These are phyloP conservation scores for Plasmodium inui DNA, from an alignment of 169 alveolate species.

Conservation along the genomic window DNA sequence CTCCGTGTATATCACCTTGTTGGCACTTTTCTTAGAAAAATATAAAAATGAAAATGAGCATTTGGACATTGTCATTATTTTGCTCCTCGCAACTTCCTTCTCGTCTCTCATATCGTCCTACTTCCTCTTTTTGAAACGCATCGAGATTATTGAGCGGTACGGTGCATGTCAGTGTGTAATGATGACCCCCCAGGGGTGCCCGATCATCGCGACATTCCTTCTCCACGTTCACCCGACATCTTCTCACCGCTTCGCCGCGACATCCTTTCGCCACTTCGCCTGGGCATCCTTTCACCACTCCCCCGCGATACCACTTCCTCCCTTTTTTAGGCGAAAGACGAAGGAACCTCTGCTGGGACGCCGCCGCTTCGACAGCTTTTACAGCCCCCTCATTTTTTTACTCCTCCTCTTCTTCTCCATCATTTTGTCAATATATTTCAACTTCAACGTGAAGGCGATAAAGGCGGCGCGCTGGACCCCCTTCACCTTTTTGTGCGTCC, in stretches of 20 bases:
- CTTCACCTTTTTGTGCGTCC: background rate
- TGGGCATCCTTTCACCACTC: background rate
- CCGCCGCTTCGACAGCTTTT: slow-evolving; percentile 65
- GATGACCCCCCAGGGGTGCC: background rate
- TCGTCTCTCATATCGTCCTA: slow-evolving; percentile 55
- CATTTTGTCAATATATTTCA: slow-evolving; percentile 47
- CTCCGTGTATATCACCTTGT: slow-evolving; percentile 78
- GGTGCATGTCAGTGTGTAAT: background rate
- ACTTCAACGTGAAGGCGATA: slow-evolving; percentile 18
- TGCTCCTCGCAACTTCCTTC: slow-evolving; percentile 25
- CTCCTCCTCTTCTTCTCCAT: slow-evolving; percentile 49
- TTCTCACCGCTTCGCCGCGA: background rate
- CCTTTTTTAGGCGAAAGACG: slow-evolving; percentile 37
- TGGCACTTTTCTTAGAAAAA: slow-evolving; percentile 73
- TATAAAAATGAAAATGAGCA: slow-evolving; percentile 51
- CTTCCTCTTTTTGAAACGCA: slow-evolving; percentile 44
- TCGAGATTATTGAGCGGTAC: slow-evolving; percentile 39
- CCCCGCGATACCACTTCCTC: background rate
- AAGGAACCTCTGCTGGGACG: slow-evolving; percentile 36
- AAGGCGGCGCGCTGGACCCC: background rate
- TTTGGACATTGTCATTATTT: slow-evolving; percentile 10
- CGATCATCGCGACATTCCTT: background rate
- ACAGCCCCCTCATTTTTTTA: slow-evolving; percentile 48
- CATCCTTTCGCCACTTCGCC: background rate
- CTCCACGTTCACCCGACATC: background rate